A percentile compares a stretch with the other conserved stretches of the same genome.
Conservation (phyloP, 2,329 filamentous ascomycete genomes). For the Ascocoryne sarcoides region DNA sequence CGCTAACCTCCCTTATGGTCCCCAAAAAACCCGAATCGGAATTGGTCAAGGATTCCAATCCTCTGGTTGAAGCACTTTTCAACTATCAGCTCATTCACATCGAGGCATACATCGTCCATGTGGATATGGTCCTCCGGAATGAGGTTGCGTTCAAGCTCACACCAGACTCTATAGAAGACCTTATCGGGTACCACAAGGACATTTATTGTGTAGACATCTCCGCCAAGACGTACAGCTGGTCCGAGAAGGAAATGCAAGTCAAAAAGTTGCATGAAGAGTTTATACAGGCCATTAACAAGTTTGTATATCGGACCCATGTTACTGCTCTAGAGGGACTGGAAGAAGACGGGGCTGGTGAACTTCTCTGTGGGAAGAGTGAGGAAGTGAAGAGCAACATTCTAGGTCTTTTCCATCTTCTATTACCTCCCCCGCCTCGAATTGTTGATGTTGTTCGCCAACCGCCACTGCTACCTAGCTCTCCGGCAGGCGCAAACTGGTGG, state of each 20-base stretch:
- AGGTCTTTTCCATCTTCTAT: conserved; percentile 74
- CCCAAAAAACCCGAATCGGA: conserved; percentile 82
- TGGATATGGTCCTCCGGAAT: conserved; percentile 96
- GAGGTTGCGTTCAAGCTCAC: conserved; percentile 98
- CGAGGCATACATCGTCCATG: conserved; percentile 96
- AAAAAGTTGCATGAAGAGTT: conserved; percentile 98
- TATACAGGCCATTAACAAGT: conserved; percentile 92
- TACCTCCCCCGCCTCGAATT: conserved; percentile 78
- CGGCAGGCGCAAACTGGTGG: conserved; percentile 70
- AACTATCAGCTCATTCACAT: conserved; percentile 91
- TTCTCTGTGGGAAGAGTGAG: conserved; percentile 83
- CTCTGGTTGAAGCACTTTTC: conserved; percentile 76
- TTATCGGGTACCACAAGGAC: conserved; percentile 95
- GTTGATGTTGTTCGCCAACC: conserved; percentile 84
- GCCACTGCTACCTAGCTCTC: conserved; percentile 76
- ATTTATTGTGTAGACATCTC: conserved; percentile 86
- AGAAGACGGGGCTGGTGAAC: conserved; percentile 90
- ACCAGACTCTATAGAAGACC: conserved; percentile 81
- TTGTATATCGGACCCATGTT: conserved; percentile 84
- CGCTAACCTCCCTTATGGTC: conserved; percentile 83
- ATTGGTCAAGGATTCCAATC: conserved; percentile 71
- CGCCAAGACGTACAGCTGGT: conserved; percentile 86
- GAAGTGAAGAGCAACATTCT: conserved; percentile 85
- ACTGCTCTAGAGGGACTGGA: conserved; percentile 89
- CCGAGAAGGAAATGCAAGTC: conserved; percentile 90